Evolutionary conservation across 306 rosid genomes (phyloP), one percentile per base, ranked within the genome.

Genomic region (Rubus idaeus): DNA sequence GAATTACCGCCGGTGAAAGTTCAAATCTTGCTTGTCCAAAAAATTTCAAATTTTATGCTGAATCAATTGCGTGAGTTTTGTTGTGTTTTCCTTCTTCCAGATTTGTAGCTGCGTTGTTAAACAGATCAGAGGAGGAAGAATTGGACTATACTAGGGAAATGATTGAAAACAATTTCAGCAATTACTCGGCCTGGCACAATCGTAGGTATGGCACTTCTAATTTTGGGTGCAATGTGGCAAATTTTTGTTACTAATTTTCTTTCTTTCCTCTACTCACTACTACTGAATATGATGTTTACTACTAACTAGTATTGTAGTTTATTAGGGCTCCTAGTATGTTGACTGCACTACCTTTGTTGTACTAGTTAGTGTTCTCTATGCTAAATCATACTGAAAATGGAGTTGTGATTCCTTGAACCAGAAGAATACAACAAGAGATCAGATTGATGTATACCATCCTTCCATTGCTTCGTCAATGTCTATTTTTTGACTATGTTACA

Each of bases 131-230:
- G 73, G 95, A 85, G 87, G 93, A 90, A 30, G 98, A 94, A 81
- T 80, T 94, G 81, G 86, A 84, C 49, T 86, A 85, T 56, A 90
- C 96, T 7, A 83, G 88, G 47, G 87, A 90, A 41, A 86, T 90
- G 91, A 91, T 91, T 68, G 90, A 88, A 12, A 79, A 69, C 37
- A 94, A 89, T 81, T 89, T 94, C 77, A 94, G 96, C 76, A 94
- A 90, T 79, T 94, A 94, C 81, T 91, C 97, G 18, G 96, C 94
- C 0, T 94, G 94, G 97, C 98, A 94, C 58, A 94, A 94, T 74
- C 91, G 95, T 42, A 89, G 98, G 97, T 91, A 78, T 40, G 77
- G 0, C 21, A 10, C 49, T 73, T 42, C 37, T 46, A 58, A 12
- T 10, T 45, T 44, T 58, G 41, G 17, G 40, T 30, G 57, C 57